Conservation (phyloP, 768 basidiomycete species). For the Mycena crocata region DNA sequence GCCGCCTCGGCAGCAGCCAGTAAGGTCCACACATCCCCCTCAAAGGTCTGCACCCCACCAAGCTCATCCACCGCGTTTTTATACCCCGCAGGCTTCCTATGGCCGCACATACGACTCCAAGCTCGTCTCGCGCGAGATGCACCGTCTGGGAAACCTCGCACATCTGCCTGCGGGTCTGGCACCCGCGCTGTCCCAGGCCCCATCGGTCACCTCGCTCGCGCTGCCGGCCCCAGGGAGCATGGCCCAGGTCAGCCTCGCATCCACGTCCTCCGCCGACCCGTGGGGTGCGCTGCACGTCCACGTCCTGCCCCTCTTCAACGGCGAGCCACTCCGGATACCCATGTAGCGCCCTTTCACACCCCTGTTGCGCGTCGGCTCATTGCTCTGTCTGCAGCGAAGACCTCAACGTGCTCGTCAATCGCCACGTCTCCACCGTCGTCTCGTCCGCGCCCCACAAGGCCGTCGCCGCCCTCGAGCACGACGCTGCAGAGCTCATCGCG, state of each 20-base stretch:
- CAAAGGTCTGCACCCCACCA: slow-evolving; percentile 51
- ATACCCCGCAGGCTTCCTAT: slow-evolving; percentile 58
- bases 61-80: slow-evolving; percentile 4
- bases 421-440: slow-evolving; percentile 81
- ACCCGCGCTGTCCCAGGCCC: slow-evolving; percentile 61
- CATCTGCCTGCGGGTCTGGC: slow-evolving; percentile 63
- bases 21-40: slow-evolving; percentile 63
- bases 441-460: slow-evolving; percentile 81
- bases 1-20: slow-evolving; percentile 45
- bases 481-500: slow-evolving; percentile 85
- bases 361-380: slow-evolving; percentile 17
- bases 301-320: slow-evolving; percentile 92
- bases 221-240: slow-evolving; percentile 54
- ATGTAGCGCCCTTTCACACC: slow-evolving; percentile 63
- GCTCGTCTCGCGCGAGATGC: slow-evolving; percentile 85
- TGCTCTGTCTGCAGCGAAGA: slow-evolving; percentile 71
- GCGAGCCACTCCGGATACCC: slow-evolving; percentile 84
- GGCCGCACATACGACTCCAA: slow-evolving; percentile 84
- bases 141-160: slow-evolving; percentile 76
- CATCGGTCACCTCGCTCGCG: slow-evolving; percentile 62
- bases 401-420: slow-evolving; percentile 82
- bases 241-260: slow-evolving; percentile 52
- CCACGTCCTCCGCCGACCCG: slow-evolving; percentile 68
- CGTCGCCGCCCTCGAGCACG: slow-evolving; percentile 77
- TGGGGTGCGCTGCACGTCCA: slow-evolving; percentile 89